Evolutionary conservation across 2,329 filamentous ascomycete genomes (phyloP).

Genomic region (Aspergillus fumigatus): DNA sequence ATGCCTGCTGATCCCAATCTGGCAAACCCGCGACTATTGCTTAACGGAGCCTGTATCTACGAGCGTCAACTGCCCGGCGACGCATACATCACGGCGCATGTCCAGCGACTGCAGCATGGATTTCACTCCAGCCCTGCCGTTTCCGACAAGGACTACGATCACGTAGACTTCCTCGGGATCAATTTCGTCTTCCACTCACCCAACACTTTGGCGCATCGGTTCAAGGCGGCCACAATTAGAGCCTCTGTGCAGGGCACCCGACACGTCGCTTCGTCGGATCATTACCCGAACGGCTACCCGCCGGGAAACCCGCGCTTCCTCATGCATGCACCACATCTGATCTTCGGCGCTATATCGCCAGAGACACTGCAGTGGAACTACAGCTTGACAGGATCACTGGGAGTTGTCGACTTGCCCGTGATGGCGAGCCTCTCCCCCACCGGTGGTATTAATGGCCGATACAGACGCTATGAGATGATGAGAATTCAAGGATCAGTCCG

Average conservation of each 20-base stretch:
- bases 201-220: slow-evolving; percentile 40
- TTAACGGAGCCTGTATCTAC: slow-evolving; percentile 45
- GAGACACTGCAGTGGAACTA: slow-evolving; percentile 48
- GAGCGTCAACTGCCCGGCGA: slow-evolving; percentile 46
- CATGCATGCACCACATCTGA: slow-evolving; percentile 48
- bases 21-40: slow-evolving; percentile 32
- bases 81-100: slow-evolving; percentile 47
- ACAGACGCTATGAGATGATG: slow-evolving; percentile 48
- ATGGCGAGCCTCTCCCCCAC: slow-evolving; percentile 41
- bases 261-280: slow-evolving; percentile 1
- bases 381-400: slow-evolving; percentile 43
- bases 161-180: slow-evolving; percentile 47
- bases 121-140: slow-evolving; percentile 42
- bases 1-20: slow-evolving; percentile 30
- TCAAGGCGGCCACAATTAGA: slow-evolving; percentile 45
- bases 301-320: slow-evolving; percentile 40
- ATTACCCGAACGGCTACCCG: slow-evolving; percentile 7
- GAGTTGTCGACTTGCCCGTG: slow-evolving; percentile 43
- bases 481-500: slow-evolving; percentile 46
- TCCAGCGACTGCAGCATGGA: slow-evolving; percentile 48
- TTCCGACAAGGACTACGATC: slow-evolving; percentile 38
- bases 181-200: slow-evolving; percentile 49
- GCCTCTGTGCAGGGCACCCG: slow-evolving; percentile 25
- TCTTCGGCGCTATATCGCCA: slow-evolving; percentile 45
- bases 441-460: slow-evolving; percentile 38